These are phyloP conservation scores for Mycena vulgaris DNA, from an alignment of 768 basidiomycete species.

Conservation along the genomic window DNA sequence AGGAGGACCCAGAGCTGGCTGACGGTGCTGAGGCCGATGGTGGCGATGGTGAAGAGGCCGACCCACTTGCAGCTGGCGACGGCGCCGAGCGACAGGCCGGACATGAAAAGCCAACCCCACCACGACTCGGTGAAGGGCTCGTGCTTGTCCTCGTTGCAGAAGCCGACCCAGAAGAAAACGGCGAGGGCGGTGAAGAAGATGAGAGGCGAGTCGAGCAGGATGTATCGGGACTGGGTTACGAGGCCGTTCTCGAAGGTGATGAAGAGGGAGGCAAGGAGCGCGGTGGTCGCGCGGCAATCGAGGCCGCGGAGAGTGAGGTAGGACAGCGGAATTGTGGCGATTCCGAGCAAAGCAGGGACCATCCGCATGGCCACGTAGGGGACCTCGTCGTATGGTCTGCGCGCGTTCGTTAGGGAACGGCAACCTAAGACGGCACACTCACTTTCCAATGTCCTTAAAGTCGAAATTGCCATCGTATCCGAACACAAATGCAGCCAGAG, in stretches of 20 bases:
- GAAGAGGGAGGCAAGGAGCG: conserved; percentile 91
- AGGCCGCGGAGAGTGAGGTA: conserved; percentile 96
- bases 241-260: conserved; percentile 98
- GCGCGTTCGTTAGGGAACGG: conserved; percentile 21
- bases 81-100: conserved; percentile 92
- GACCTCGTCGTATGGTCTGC: conserved; percentile 85
- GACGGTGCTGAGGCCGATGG: conserved; percentile 88
- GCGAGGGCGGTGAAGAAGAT: conserved; percentile 98
- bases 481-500: conserved; percentile 87
- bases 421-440: conserved; percentile 44
- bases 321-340: conserved; percentile 90
- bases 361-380: conserved; percentile 98
- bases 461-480: conserved; percentile 96
- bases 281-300: conserved; percentile 92
- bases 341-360: conserved; percentile 91
- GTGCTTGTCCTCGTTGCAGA: conserved; percentile 91
- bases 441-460: conserved; percentile 99
- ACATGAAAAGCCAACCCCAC: conserved; percentile 94
- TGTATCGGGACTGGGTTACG: conserved; percentile 95
- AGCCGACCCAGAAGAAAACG: conserved; percentile 88
- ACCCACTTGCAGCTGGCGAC: conserved; percentile 98
- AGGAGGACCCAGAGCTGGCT: conserved; percentile 91
- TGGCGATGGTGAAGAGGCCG: conserved; percentile 97
- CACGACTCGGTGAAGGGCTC: conserved; percentile 87
- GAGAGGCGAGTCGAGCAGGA: conserved; percentile 98